A percentile compares a stretch with the other conserved stretches of the same genome.
These are phyloP conservation scores for Amylostereum areolatum DNA, from an alignment of 1,284 basidiomycete species.

Conservation along the genomic window DNA sequence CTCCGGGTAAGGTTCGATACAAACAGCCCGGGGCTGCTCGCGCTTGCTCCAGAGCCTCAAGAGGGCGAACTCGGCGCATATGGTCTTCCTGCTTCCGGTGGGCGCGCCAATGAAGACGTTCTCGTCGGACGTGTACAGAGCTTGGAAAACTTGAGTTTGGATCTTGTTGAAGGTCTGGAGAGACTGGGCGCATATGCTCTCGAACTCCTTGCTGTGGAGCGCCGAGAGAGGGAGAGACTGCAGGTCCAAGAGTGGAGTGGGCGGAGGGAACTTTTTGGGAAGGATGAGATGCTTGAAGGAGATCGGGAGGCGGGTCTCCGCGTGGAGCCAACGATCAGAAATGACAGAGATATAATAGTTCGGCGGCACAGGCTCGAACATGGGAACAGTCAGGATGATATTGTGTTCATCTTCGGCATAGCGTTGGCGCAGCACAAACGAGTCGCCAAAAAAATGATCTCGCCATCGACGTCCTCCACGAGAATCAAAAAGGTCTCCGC, in stretches of 20 bases:
- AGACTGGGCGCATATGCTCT: constrained; percentile 74
- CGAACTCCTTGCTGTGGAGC: constrained; percentile 88
- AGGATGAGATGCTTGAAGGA: constrained; percentile 96
- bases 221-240: constrained; percentile 88
- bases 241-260: constrained; percentile 90
- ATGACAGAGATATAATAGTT: constrained; percentile 97
- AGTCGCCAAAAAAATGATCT: constrained; percentile 92
- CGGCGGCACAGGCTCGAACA: constrained; percentile 95
- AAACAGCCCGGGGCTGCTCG: constrained; percentile 84
- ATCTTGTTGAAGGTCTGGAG: constrained; percentile 95
- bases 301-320: constrained; percentile 91
- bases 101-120: constrained; percentile 96
- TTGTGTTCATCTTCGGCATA: constrained; percentile 94
- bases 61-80: constrained; percentile 95
- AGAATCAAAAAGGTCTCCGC: constrained; percentile 90
- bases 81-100: constrained; percentile 94
- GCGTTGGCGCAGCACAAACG: constrained; percentile 85
- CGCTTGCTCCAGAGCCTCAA: constrained; percentile 87
- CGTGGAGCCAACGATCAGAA: constrained; percentile 94
- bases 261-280: constrained; percentile 93
- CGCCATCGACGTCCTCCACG: constrained; percentile 97
- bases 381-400: constrained; percentile 90
- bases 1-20: constrained; percentile 94
- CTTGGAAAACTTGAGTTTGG: constrained; percentile 98
- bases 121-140: constrained; percentile 93